Conservation (phyloP, 257 asterid genomes). For the Solanum okadae region DNA sequence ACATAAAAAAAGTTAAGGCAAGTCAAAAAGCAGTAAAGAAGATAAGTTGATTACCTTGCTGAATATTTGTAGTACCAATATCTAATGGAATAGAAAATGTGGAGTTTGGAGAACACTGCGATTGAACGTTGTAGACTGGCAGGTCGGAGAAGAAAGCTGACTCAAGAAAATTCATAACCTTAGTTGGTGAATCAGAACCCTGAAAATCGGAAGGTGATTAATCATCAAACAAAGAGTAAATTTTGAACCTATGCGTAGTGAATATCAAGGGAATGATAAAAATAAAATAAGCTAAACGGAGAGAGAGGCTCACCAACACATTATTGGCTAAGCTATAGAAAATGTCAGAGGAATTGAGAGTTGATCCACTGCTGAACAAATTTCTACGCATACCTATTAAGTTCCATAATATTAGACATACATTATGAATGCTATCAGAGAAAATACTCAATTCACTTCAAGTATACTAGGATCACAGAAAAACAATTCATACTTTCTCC, state of each 20-base stretch:
- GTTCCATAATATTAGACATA: neutral
- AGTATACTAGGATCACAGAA: neutral
- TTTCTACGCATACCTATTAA: constrained; percentile 59
- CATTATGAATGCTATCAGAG: neutral
- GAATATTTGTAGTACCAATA: constrained; percentile 30
- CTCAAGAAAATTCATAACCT: constrained; percentile 43
- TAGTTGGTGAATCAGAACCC: constrained; percentile 65
- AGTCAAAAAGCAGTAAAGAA: neutral
- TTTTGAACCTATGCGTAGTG: neutral
- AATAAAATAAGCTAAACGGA: neutral
- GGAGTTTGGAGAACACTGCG: constrained; percentile 53
- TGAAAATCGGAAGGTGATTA: constrained; percentile 27
- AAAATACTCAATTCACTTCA: neutral
- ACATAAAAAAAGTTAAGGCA: neutral
- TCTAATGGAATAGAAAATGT: constrained; percentile 44
- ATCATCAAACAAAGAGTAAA: neutral
- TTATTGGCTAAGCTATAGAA: constrained; percentile 46
- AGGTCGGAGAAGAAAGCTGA: constrained; percentile 49
- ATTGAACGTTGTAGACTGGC: constrained; percentile 50
- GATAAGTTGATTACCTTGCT: constrained; percentile 40
- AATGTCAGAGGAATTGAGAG: constrained; percentile 44
- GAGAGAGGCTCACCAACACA: constrained; percentile 55
- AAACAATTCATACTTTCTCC: constrained; percentile 48
- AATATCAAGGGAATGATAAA: neutral
- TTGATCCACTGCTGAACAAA: constrained; percentile 39